A percentile compares a stretch with the other conserved stretches of the same genome.
These are phyloP conservation scores for Paramarasmius palmivorus DNA, from an alignment of 1,284 basidiomycete species.

Conservation along the genomic window DNA sequence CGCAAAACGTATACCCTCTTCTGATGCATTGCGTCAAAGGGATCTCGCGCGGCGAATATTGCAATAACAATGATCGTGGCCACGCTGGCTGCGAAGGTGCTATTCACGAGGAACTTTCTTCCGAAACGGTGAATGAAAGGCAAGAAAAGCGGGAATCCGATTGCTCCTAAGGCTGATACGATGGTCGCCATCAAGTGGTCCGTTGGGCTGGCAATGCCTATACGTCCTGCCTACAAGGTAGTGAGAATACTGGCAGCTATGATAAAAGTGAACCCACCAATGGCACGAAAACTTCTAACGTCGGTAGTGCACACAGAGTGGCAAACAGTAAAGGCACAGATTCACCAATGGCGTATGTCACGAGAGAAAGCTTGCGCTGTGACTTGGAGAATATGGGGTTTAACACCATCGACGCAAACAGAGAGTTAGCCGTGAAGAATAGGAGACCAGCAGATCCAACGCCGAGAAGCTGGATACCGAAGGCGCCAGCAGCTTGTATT, in stretches of 20 bases:
- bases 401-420: slow-evolving; percentile 52
- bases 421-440: slow-evolving; percentile 55
- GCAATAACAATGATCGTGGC: slow-evolving; percentile 55
- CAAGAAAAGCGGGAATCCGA: slow-evolving; percentile 62
- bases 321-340: slow-evolving; percentile 67
- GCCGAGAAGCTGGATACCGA: slow-evolving; percentile 57
- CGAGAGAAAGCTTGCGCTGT: slow-evolving; percentile 46
- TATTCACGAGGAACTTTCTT: slow-evolving; percentile 42
- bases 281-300: slow-evolving; percentile 91
- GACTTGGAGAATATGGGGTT: slow-evolving; percentile 42
- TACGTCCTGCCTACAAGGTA: slow-evolving; percentile 64
- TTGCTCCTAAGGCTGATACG: slow-evolving; percentile 60
- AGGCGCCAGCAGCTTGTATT: slow-evolving; percentile 53
- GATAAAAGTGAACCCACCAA: slow-evolving; percentile 52
- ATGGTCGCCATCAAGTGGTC: slow-evolving; percentile 90
- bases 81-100: slow-evolving; percentile 49
- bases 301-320: slow-evolving; percentile 67
- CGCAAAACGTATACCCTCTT: slow-evolving; percentile 87
- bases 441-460: slow-evolving; percentile 74
- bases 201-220: slow-evolving; percentile 77
- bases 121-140: slow-evolving; percentile 82
- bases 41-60: slow-evolving; percentile 60
- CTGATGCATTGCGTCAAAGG: slow-evolving; percentile 87
- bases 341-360: slow-evolving; percentile 69
- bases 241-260: neutral